Conservation (phyloP, 2,329 filamentous ascomycete genomes). For the Neofusicoccum kwambonambiense region DNA sequence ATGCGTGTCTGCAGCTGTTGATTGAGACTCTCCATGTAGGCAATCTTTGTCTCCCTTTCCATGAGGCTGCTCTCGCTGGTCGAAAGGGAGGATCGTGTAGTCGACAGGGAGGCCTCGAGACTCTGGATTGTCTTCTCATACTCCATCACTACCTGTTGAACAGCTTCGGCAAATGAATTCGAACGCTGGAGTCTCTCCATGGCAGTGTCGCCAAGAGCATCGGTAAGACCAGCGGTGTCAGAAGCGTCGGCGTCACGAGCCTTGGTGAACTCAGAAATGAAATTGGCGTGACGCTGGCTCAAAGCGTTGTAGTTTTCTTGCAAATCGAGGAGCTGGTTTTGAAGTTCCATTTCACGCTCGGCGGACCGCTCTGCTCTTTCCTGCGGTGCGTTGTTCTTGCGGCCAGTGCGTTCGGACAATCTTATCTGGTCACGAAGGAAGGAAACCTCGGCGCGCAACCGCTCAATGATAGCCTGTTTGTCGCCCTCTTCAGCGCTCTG, state of each 20-base stretch:
- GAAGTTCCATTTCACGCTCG: constrained; percentile 83
- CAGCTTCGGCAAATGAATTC: constrained; percentile 91
- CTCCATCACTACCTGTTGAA: constrained; percentile 93
- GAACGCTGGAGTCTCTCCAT: constrained; percentile 89
- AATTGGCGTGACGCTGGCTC: constrained; percentile 88
- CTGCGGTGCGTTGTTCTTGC: constrained; percentile 55
- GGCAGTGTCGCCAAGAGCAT: constrained; percentile 71
- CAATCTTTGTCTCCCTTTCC: constrained; percentile 91
- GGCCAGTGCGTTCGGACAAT: constrained; percentile 69
- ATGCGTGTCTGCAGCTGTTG: constrained; percentile 82
- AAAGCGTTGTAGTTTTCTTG: constrained; percentile 94
- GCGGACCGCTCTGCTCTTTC: constrained; percentile 77
- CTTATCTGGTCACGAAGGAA: constrained; percentile 93
- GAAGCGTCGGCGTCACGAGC: constrained; percentile 65
- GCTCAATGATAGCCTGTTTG: constrained; percentile 89
- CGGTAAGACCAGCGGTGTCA: constrained; percentile 57
- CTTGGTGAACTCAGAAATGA: constrained; percentile 90
- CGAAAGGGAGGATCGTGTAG: constrained; percentile 78
- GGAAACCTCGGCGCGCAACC: constrained; percentile 87
- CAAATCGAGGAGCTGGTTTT: constrained; percentile 86
- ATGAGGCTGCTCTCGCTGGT: constrained; percentile 81
- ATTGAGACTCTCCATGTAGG: constrained; percentile 90
- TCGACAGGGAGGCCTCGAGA: constrained; percentile 86
- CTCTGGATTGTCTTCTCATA: constrained; percentile 98
- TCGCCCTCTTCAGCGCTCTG: constrained; percentile 85